Conservation (phyloP, 2,329 filamentous ascomycete species). For the Xylariaceae sp. region DNA sequence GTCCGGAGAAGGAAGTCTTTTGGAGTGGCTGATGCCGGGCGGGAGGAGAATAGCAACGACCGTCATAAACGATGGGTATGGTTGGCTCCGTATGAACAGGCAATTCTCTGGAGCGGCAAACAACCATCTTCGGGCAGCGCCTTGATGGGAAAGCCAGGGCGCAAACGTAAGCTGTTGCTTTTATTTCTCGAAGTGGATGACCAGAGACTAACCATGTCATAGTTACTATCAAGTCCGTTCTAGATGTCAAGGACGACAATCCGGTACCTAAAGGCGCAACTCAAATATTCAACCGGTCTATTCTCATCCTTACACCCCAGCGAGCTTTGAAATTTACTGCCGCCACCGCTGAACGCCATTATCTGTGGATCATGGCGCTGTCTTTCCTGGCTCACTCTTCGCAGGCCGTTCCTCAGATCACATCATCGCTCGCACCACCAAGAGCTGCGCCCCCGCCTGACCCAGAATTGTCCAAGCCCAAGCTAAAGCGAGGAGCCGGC, state of each 20-base stretch:
- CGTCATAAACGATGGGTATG: conserved; percentile 98
- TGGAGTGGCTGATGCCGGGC: conserved; percentile 65
- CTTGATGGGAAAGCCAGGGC: conserved; percentile 86
- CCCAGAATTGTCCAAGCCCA: conserved; percentile 46
- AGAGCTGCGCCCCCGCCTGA: conserved; percentile 37
- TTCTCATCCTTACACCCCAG: conserved; percentile 88
- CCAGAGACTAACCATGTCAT: conserved; percentile 21
- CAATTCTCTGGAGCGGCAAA: conserved; percentile 98
- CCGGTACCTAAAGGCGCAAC: conserved; percentile 67
- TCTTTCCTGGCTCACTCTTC: conserved; percentile 92
- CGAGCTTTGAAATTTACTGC: conserved; percentile 95
- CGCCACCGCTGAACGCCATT: conserved; percentile 76
- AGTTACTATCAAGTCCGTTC: conserved; percentile 93
- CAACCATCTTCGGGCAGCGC: conserved; percentile 86
- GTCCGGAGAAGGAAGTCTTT: conserved; percentile 86
- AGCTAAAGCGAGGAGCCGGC: conserved; percentile 46
- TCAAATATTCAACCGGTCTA: conserved; percentile 81
- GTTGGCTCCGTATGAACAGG: conserved; percentile 92
- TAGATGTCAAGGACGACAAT: conserved; percentile 95
- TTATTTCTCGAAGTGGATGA: conserved; percentile 1
- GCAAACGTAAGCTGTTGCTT: conserved; percentile 69
- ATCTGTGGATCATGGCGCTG: conserved; percentile 88
- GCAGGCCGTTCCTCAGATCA: conserved; percentile 69
- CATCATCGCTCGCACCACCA: conserved; percentile 44
- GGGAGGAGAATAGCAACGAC: conserved; percentile 67